Base-by-base conservation (phyloP, 106 monocot genomes). In the Phalaenopsis aphrodite region DNA sequence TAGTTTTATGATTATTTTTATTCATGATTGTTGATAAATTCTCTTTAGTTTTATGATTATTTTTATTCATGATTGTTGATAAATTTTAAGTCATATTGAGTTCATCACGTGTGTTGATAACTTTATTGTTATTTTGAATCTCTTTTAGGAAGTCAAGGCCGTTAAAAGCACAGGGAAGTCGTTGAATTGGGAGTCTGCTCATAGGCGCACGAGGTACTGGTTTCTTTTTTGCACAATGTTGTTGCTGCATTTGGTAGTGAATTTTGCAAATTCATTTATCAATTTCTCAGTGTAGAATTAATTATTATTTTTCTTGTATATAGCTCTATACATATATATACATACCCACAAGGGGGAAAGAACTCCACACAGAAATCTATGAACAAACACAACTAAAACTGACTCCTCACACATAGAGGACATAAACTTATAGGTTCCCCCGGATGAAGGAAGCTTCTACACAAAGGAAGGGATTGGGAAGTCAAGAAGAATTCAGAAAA, bases 121-220 rank as follows among this genome's bases (percentile, higher is more conserved):
- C 6, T 71, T 2, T 45, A 2, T 43, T 45, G 16, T 45, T 78
- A 14, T 3, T 75, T 82, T 78, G 45, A 47, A 72, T 9, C 65
- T 21, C 23, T 75, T 2, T 83, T 49, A 89, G 86, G 86, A 14
- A 86, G 43, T 81, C 80, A 82, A 76, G 43, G 5, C 74, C 9
- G 1, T 19, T 37, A 73, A 36, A 37, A 74, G 55, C 61, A 19
- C 30, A 77, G 19, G 75, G 5, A 82, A 73, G 72, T 56, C 55
- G 77, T 24, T 43, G 52, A 74, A 80, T 36, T 41, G 57, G 61
- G 84, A 86, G 78, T 56, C 58, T 48, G 18, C 74, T 39, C 81
- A 24, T 64, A 82, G 78, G 72, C 81, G 89, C 58, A 82, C 82
- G 77, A 86, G 89, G 89, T 89, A 72, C 5, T 74, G 15, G 1